Conservation (phyloP, 257 asterid species). For the Avicennia marina region DNA sequence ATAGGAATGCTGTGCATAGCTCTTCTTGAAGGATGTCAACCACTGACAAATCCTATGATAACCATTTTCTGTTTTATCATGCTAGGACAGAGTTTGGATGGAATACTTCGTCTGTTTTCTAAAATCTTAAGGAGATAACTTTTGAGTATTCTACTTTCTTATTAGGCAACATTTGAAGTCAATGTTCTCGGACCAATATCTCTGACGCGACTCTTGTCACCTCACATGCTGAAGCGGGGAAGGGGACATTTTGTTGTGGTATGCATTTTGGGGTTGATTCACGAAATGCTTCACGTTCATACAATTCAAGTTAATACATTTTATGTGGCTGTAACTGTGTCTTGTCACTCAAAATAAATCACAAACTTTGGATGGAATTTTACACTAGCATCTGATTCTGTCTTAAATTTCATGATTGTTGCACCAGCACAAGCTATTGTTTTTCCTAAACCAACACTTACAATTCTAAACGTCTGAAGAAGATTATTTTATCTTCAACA, state of each 20-base stretch:
- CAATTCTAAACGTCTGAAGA: not conserved
- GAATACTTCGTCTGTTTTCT: too few species aligned
- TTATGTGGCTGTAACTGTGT: too few species aligned
- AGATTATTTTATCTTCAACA: slow-evolving; percentile 1
- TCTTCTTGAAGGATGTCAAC: not conserved
- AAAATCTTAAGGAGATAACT: not conserved
- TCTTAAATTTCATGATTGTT: slow-evolving; percentile 3
- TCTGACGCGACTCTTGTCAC: slow-evolving; percentile 67
- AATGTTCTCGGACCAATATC: slow-evolving; percentile 91
- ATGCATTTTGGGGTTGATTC: slow-evolving; percentile 26
- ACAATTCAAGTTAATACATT: too few species aligned
- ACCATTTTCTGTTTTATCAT: not conserved
- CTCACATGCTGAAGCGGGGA: slow-evolving; percentile 88
- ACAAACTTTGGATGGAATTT: not conserved
- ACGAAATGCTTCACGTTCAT: slow-evolving; percentile 1
- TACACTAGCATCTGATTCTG: not conserved
- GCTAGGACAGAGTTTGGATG: not conserved
- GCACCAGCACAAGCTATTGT: not conserved
- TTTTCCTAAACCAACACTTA: slow-evolving; percentile 8
- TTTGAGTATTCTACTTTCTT: slow-evolving; percentile 28
- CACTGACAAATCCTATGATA: not conserved
- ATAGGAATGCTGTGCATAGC: not conserved
- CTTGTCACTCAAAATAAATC: slow-evolving; percentile 6
- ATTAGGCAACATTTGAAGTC: slow-evolving; percentile 80
- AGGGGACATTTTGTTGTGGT: slow-evolving; percentile 98